Percentiles rank a stretch among this genome's conserved stretches.
These are phyloP conservation scores for Metschnikowia chrysomelidarum DNA, from an alignment of 805 yeast genomes.

Conservation along the genomic window DNA sequence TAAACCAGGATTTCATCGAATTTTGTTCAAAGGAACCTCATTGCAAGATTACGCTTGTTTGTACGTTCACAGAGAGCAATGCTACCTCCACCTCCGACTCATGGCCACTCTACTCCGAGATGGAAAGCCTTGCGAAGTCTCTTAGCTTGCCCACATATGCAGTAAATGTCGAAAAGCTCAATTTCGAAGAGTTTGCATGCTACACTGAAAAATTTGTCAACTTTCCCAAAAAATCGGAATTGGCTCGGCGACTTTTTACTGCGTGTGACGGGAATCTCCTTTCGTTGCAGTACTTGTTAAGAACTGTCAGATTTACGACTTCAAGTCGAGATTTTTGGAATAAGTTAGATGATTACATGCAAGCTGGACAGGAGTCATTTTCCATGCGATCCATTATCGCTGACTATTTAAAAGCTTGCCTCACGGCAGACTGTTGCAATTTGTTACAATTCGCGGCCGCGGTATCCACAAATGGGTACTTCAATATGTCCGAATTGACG, in stretches of 20 bases:
- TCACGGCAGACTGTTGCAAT: constrained; percentile 15
- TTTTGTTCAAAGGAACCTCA: constrained; percentile 7
- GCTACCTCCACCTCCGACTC: not conserved
- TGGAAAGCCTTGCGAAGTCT: constrained; percentile 5
- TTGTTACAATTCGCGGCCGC: constrained; percentile 43
- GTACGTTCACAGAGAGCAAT: no score
- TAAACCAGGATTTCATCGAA: constrained; percentile 27
- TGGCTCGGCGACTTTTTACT: constrained; percentile 9
- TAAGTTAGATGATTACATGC: not conserved
- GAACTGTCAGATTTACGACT: constrained; percentile 9
- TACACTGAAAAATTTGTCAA: constrained; percentile 9
- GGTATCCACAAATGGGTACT: constrained; percentile 32
- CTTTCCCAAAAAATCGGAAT: constrained; percentile 1
- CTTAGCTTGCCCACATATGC: constrained; percentile 10
- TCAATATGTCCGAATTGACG: constrained; percentile 36
- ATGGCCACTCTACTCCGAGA: constrained; percentile 1
- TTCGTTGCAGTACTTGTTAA: constrained; percentile 13
- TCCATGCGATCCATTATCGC: no score
- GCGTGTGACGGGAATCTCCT: constrained; percentile 21
- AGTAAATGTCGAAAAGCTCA: constrained; percentile 14
- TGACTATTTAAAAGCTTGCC: constrained; percentile 19
- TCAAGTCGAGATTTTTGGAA: not conserved
- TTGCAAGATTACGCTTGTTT: not conserved
- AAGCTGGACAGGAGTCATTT: no score
- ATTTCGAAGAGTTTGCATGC: constrained; percentile 5